phyloP scores from a whole-genome alignment of 208 protist species.

The Porcisia hertigi region DNA sequence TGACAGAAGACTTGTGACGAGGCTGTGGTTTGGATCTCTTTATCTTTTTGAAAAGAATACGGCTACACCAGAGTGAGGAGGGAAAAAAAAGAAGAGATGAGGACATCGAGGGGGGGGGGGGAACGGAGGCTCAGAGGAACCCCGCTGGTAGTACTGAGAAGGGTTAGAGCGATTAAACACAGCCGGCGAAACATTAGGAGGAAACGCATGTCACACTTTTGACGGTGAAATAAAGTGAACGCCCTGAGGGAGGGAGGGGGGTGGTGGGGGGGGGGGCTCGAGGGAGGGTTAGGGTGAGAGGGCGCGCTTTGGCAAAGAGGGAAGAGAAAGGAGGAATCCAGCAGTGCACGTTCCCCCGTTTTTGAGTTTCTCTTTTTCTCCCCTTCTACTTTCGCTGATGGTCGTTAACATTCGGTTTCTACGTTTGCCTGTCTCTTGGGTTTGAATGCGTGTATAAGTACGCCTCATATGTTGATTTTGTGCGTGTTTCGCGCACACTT shows the following conservation, averaged over 20 bases:
- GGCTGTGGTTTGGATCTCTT: not conserved
- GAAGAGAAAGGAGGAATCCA: not conserved
- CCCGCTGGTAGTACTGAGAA: not conserved
- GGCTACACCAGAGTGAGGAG: not conserved
- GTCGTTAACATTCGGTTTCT: slow-evolving; percentile 7
- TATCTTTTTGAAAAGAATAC: not conserved
- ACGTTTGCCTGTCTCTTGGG: not conserved
- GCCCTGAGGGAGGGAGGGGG: not conserved
- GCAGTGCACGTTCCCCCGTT: not conserved
- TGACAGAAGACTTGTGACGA: not conserved
- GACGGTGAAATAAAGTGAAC: not conserved
- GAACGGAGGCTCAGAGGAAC: not conserved
- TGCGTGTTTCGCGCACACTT: not conserved
- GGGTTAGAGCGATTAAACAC: not conserved
- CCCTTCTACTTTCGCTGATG: slow-evolving; percentile 11
- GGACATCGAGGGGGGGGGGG: not conserved
- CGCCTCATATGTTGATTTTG: not conserved
- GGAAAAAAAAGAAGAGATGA: too few species aligned
- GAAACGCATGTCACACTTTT: not conserved
- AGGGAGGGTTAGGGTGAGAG: too few species aligned
- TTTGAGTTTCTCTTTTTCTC: slow-evolving; percentile 11
- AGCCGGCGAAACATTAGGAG: not conserved
- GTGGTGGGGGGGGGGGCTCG: too few species aligned
- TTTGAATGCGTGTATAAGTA: not conserved
- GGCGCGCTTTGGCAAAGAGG: not conserved